phyloP scores from a whole-genome alignment of 2,329 filamentous ascomycete species.

The Clarireedia homoeocarpa region DNA sequence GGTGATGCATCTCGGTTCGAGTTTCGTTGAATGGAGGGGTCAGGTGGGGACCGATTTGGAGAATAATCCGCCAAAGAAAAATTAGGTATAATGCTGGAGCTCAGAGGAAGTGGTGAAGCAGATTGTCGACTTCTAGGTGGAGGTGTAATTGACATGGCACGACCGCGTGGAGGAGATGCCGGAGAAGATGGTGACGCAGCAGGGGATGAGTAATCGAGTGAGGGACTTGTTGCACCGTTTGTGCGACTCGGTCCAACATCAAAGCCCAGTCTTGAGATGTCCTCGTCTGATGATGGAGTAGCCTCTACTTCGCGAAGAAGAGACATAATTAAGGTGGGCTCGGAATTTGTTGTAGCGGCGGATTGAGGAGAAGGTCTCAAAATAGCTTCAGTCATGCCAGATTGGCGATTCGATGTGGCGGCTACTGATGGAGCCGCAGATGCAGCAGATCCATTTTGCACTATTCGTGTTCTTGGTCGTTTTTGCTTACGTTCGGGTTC shows the following conservation, averaged over 20 bases:
- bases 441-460: conserved; percentile 44
- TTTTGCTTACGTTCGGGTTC: conserved; percentile 80
- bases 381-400: not conserved
- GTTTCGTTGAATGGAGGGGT: conserved; percentile 21
- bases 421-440: conserved; percentile 23
- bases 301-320: conserved; percentile 81
- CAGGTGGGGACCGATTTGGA: conserved; percentile 45
- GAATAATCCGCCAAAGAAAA: conserved; percentile 72
- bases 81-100: conserved; percentile 63
- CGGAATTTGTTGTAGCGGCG: conserved; percentile 32
- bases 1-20: conserved; percentile 16
- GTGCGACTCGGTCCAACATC: conserved; percentile 16
- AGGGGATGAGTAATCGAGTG: conserved; percentile 50
- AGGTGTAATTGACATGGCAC: conserved; percentile 60
- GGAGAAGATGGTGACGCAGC: conserved; percentile 58
- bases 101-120: conserved; percentile 60
- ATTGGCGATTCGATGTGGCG: not conserved
- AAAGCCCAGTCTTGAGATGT: conserved; percentile 30
- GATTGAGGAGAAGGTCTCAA: not conserved
- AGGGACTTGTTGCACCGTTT: conserved; percentile 26
- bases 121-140: conserved; percentile 54
- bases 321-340: conserved; percentile 77
- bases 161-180: conserved; percentile 56
- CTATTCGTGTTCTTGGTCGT: conserved; percentile 70
- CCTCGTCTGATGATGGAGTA: conserved; percentile 50